A percentile compares a stretch with the other conserved stretches of the same genome.
phyloP scores from a whole-genome alignment of 768 basidiomycete genomes.

The Pleurotus djamor region DNA sequence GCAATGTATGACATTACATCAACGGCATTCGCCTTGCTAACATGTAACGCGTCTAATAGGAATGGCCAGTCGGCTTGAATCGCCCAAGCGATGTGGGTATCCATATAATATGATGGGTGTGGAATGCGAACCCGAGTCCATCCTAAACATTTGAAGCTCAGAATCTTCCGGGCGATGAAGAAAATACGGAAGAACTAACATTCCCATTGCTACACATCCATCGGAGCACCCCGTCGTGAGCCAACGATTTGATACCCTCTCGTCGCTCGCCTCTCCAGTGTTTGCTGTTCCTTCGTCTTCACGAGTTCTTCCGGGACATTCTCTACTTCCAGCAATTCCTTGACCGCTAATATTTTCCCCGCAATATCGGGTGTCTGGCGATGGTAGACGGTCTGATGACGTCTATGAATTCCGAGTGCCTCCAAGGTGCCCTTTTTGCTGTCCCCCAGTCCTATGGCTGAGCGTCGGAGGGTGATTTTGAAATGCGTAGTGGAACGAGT shows the following conservation, averaged over 20 bases:
- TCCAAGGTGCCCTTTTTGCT: slow-evolving; percentile 70
- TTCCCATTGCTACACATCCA: neutral
- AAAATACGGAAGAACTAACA: neutral
- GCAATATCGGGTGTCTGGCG: slow-evolving; percentile 70
- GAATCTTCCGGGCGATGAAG: neutral
- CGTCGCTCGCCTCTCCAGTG: slow-evolving; percentile 60
- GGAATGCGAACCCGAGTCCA: neutral
- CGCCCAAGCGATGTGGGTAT: neutral
- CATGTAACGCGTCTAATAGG: neutral
- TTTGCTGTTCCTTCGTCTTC: slow-evolving; percentile 67
- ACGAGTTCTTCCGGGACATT: slow-evolving; percentile 75
- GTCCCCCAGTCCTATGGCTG: slow-evolving; percentile 78
- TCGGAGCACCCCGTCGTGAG: slow-evolving; percentile 22
- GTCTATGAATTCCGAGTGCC: slow-evolving; percentile 81
- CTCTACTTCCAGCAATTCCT: slow-evolving; percentile 87
- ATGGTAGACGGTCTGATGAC: slow-evolving; percentile 85
- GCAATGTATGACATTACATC: neutral
- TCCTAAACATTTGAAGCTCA: neutral
- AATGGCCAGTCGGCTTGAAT: neutral
- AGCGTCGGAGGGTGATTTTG: slow-evolving; percentile 87
- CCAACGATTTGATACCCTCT: slow-evolving; percentile 66
- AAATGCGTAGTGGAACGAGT: slow-evolving; percentile 61
- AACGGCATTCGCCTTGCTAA: slow-evolving; percentile 2
- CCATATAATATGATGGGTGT: neutral
- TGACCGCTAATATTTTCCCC: slow-evolving; percentile 84